Percentiles rank a stretch among this genome's conserved stretches.
Evolutionary conservation across 176 grass and related monocot genomes (phyloP).

Genomic region (Aegilops bicornis): DNA sequence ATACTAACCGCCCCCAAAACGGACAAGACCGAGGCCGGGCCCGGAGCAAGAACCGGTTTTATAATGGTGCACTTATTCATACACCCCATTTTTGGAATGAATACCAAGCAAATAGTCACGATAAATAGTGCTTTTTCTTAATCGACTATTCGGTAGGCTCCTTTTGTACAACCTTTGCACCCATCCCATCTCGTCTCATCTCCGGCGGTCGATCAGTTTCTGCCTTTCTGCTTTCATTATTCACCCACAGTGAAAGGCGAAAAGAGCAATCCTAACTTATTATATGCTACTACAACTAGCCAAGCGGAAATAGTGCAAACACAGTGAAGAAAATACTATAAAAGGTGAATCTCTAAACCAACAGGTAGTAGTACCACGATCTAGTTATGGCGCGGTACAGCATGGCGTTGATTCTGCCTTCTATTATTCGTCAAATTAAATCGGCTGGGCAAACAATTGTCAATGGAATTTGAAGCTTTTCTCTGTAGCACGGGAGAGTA

Average conservation of each 20-base stretch:
- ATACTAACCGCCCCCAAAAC: neutral
- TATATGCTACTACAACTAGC: neutral
- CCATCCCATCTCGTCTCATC: neutral
- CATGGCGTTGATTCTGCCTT: slow-evolving; percentile 2
- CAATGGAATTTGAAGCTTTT: neutral
- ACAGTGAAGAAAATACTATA: neutral
- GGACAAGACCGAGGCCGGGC: neutral
- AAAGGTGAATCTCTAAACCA: neutral
- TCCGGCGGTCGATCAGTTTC: too few relatives aligned
- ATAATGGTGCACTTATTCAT: neutral
- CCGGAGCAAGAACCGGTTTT: neutral
- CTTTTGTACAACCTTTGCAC: slow-evolving; percentile 11
- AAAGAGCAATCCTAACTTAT: neutral
- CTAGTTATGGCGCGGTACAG: slow-evolving; percentile 1
- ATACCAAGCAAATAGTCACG: slow-evolving; percentile 34
- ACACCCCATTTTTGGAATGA: neutral
- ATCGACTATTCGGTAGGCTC: slow-evolving; percentile 38
- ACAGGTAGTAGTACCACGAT: neutral
- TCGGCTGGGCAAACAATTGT: neutral
- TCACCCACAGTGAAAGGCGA: neutral
- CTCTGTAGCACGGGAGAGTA: neutral
- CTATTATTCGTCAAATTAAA: slow-evolving; percentile 25
- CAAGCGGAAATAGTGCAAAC: neutral
- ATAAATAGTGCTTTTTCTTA: slow-evolving; percentile 52
- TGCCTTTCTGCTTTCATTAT: neutral